Base-by-base conservation (phyloP, 768 basidiomycete genomes). In the Hysterangium stoloniferum region DNA sequence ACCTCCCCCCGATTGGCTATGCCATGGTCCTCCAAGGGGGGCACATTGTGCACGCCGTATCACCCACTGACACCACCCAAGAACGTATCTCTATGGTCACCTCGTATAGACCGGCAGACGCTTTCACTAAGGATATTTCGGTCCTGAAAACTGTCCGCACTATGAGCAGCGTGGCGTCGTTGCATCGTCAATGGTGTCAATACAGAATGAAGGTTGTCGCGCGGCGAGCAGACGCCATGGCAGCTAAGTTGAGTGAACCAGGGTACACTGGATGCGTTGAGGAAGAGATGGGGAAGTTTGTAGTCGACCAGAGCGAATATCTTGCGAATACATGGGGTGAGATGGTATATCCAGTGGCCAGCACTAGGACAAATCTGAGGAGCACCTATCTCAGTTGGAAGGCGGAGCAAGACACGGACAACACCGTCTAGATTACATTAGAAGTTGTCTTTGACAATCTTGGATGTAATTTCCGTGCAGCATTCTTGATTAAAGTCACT, bases 11-110 rank as follows among this genome's bases (percentile, higher is more conserved):
- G n/a, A 33, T 52, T 24, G 52, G 52, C 19, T 45, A 52, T 27
- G 52, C 45, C 13, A 52, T 52, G 45, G 37, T 52, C 20, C 52
- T 52, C n/a, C 52, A 47, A 34, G 52, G 52, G 6, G 52, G 52
- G 22, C 27, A 45, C 27, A 45, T 52, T 47, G 28, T 32, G 11
- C 52, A 52, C 31, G 52, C 52, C 8, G 52, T 52, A 17, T 52
- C 52, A 4, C 52, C 52, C 4, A 52, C 52, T 12, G 32, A 35
- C 32, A 47, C 22, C 9, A 52, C 44, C 15, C 52, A 52, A 33
- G 52, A 52, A 45, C 19, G 52, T 13, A 33, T 52, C 4, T 46
- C 52, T 8, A 52, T 52, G 52, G 52, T 52, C 43, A 52, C 52
- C 4, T 52, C 52, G n/a, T 52, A 24, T 15, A 37, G 52, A 38